Conservation (phyloP, 2,329 filamentous ascomycete species). For the Ambrosiella beaveri region DNA sequence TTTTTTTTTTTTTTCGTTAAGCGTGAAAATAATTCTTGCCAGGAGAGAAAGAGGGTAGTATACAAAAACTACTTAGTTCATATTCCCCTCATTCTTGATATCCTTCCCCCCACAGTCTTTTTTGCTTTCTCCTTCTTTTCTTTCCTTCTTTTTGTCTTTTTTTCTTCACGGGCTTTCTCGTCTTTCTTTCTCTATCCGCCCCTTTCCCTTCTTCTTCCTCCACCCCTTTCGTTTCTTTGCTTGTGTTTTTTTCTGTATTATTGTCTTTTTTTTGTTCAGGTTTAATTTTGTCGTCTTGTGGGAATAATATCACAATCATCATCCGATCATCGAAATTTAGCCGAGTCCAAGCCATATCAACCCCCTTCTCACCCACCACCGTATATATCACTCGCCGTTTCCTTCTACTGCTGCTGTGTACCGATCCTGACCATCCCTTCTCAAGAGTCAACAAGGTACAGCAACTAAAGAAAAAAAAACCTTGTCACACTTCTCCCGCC, state of each 20-base stretch:
- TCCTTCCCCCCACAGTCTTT: conserved; percentile 16
- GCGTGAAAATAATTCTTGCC: neutral
- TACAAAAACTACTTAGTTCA: neutral
- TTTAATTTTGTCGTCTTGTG: conserved; percentile 17
- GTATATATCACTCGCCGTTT: neutral
- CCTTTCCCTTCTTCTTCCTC: neutral
- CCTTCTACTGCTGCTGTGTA: neutral
- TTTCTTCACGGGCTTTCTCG: conserved; percentile 15
- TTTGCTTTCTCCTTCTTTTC: conserved; percentile 27
- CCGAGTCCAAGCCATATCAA: neutral
- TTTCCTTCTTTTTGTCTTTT: conserved; percentile 18
- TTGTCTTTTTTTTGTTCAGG: conserved; percentile 11
- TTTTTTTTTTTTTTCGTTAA: neutral
- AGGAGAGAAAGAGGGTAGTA: neutral
- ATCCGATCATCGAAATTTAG: neutral
- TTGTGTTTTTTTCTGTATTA: conserved; percentile 18
- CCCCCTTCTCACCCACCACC: neutral
- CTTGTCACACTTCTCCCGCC: conserved; percentile 20
- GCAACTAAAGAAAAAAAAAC: conserved; percentile 12
- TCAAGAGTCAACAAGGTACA: conserved; percentile 8
- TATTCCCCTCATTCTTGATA: neutral
- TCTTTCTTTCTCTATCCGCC: conserved; percentile 8
- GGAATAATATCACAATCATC: conserved; percentile 10
- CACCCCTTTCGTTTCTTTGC: conserved; percentile 7
- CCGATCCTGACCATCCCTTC: neutral